Percentiles rank a stretch among this genome's conserved stretches.
These are phyloP conservation scores for Aspergillus incahuasiensis DNA, from an alignment of 495 filamentous ascomycete genomes.

Conservation along the genomic window DNA sequence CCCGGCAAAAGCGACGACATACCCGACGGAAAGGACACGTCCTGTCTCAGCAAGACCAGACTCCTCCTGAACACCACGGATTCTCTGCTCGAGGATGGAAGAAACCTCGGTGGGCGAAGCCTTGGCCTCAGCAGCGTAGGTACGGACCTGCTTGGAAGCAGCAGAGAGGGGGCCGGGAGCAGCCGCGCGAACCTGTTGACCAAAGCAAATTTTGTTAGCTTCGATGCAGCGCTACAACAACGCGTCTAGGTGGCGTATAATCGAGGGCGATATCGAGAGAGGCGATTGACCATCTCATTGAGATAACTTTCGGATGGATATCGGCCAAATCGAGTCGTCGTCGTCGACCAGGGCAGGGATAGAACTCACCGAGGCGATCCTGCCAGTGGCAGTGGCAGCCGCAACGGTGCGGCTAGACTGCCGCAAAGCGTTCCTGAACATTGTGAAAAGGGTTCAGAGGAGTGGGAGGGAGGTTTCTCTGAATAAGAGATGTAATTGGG, in stretches of 20 bases:
- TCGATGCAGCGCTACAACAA: conserved; percentile 26
- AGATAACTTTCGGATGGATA: conserved; percentile 39
- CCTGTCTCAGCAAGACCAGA: conserved; percentile 95
- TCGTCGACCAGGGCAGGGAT: conserved; percentile 26
- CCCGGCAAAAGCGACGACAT: conserved; percentile 45
- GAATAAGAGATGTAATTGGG: conserved; percentile 49
- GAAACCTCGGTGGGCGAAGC: conserved; percentile 96
- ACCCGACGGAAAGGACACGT: conserved; percentile 98
- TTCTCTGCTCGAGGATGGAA: conserved; percentile 97
- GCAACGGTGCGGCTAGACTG: conserved; percentile 91
- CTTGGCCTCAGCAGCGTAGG: conserved; percentile 91
- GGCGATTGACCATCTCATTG: conserved; percentile 33
- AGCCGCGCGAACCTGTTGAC: conserved; percentile 73
- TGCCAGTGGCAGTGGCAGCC: conserved; percentile 83
- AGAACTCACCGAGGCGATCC: conserved; percentile 86
- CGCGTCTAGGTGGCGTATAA: conserved; percentile 24
- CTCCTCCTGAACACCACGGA: conserved; percentile 96
- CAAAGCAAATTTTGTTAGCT: conserved; percentile 47
- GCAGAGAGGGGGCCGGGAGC: conserved; percentile 69
- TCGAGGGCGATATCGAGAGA: conserved; percentile 23
- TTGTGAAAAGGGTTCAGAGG: conserved; percentile 57
- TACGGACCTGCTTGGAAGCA: conserved; percentile 72
- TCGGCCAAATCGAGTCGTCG: conserved; percentile 21
- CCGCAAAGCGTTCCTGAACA: conserved; percentile 98
- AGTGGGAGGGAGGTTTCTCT: conserved; percentile 44